phyloP scores from a whole-genome alignment of 1,284 basidiomycete genomes.

The Hypsizygus ulmarius region DNA sequence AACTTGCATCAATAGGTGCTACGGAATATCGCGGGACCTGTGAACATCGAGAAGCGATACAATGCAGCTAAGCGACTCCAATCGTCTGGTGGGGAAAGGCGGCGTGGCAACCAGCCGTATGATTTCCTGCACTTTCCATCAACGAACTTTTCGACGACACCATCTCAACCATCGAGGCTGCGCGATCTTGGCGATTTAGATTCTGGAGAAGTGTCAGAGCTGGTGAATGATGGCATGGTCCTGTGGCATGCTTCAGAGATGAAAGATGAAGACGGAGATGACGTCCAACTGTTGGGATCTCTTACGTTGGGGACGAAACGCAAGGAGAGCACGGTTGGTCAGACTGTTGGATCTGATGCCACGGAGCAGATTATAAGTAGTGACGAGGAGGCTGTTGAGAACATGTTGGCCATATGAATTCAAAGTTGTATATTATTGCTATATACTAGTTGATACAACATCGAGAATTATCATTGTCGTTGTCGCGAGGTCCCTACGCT shows the following conservation, averaged over 20 bases:
- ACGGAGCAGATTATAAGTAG: conserved; percentile 5
- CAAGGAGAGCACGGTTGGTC: too few species aligned
- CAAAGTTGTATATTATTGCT: not conserved
- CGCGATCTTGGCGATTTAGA: conserved; percentile 38
- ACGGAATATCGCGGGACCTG: conserved; percentile 44
- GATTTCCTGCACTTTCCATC: conserved; percentile 42
- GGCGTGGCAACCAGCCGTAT: conserved; percentile 33
- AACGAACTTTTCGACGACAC: conserved; percentile 34
- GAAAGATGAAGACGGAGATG: conserved; percentile 3
- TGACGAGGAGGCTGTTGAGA: conserved; percentile 30
- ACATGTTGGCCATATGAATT: conserved; percentile 23
- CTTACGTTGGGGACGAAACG: not conserved
- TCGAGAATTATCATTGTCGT: too few species aligned
- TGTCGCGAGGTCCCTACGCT: not conserved
- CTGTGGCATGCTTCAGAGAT: conserved; percentile 33
- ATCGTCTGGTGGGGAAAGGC: conserved; percentile 15
- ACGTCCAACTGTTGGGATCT: not conserved
- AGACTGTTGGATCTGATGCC: conserved; percentile 10
- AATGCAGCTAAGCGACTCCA: conserved; percentile 24
- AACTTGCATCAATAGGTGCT: conserved; percentile 35
- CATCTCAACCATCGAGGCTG: conserved; percentile 36
- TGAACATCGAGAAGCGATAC: conserved; percentile 33
- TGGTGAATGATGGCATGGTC: conserved; percentile 40
- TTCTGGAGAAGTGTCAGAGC: conserved; percentile 39
- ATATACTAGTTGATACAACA: too few species aligned